phyloP scores from a whole-genome alignment of 345 rosid genomes.

The Camelina hispida region DNA sequence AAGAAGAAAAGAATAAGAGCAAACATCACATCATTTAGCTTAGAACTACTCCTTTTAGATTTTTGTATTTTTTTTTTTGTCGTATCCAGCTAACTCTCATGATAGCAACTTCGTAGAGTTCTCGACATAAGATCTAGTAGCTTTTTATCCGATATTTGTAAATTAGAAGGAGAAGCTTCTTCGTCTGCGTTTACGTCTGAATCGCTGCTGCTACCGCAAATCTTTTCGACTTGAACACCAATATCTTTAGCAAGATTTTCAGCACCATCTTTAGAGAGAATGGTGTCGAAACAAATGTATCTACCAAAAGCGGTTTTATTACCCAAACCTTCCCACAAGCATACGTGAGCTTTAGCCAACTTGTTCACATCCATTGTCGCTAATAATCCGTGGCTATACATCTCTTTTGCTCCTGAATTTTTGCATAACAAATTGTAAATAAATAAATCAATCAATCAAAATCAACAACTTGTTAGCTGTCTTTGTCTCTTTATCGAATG shows the following conservation, averaged over 20 bases:
- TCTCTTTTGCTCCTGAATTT: slow-evolving; percentile 48
- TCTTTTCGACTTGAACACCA: slow-evolving; percentile 59
- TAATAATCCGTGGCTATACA: slow-evolving; percentile 60
- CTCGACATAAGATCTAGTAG: slow-evolving; percentile 58
- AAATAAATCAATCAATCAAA: background rate
- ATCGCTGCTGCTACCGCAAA: slow-evolving; percentile 44
- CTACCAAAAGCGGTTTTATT: slow-evolving; percentile 63
- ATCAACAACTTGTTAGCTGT: slow-evolving; percentile 31
- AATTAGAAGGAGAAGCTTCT: slow-evolving; percentile 6
- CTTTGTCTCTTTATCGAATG: slow-evolving; percentile 30
- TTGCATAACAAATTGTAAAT: background rate
- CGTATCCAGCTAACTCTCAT: slow-evolving; percentile 33
- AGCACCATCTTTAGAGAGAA: slow-evolving; percentile 55
- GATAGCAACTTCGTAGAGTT: slow-evolving; percentile 51
- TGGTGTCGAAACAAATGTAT: slow-evolving; percentile 67
- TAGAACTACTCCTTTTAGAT: slow-evolving; percentile 24
- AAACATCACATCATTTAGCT: slow-evolving; percentile 22
- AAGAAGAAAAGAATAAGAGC: slow-evolving; percentile 34
- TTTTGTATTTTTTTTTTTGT: background rate
- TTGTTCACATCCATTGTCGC: slow-evolving; percentile 67
- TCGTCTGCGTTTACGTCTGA: slow-evolving; percentile 20
- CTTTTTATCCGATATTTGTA: slow-evolving; percentile 60
- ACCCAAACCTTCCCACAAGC: slow-evolving; percentile 64
- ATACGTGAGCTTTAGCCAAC: slow-evolving; percentile 69
- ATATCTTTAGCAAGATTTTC: slow-evolving; percentile 54